phyloP scores from a whole-genome alignment of 108 stramenopile species.

The Discostella pseudostelligera region DNA sequence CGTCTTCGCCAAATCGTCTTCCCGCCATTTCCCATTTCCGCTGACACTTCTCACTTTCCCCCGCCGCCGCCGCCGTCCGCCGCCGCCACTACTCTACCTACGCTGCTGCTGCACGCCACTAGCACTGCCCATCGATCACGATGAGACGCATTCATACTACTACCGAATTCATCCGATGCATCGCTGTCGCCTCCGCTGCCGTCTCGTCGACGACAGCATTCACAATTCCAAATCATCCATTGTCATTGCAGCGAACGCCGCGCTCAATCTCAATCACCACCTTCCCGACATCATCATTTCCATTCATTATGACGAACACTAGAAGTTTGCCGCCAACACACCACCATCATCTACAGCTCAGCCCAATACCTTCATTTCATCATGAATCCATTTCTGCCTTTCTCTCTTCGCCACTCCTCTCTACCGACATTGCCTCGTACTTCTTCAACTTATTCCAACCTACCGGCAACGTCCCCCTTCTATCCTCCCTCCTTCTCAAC shows the following conservation, averaged over 20 bases:
- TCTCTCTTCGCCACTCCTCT: not conserved
- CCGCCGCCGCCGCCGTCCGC: no score
- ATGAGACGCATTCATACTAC: not conserved
- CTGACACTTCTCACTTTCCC: no score
- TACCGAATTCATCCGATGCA: not conserved
- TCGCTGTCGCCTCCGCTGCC: not conserved
- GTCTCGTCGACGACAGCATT: not conserved
- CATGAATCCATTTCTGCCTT: not conserved
- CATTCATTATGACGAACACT: not conserved
- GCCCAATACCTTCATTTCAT: no score
- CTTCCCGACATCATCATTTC: not conserved
- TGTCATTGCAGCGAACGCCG: not conserved
- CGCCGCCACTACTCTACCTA: no score
- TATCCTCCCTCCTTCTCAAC: slow-evolving; percentile 61
- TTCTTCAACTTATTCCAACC: slow-evolving; percentile 30
- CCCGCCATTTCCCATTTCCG: no score
- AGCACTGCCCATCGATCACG: no score
- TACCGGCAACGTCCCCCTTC: slow-evolving; percentile 57
- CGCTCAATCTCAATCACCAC: not conserved
- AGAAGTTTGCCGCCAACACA: not conserved
- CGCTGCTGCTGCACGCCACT: no score
- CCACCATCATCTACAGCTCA: not conserved
- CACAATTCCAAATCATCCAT: not conserved
- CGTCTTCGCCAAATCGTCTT: no score
- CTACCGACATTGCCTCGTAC: not conserved